Evolutionary conservation across 805 yeast genomes (phyloP).

Genomic region (Zygosaccharomyces bailii): DNA sequence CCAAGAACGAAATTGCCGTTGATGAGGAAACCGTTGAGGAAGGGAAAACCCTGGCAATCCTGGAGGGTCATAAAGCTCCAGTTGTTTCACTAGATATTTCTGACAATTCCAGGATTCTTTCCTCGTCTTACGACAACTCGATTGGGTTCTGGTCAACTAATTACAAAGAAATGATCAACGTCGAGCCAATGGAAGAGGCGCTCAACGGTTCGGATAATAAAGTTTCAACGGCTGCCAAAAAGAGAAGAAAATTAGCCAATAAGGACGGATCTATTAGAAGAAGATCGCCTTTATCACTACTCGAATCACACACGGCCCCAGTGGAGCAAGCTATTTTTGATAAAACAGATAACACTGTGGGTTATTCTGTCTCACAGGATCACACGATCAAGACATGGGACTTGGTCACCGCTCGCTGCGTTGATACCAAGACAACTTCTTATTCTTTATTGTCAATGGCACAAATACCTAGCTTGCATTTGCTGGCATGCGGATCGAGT

Average conservation of each 20-base stretch:
- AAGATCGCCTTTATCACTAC: slow-evolving; percentile 73
- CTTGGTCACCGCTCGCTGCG: slow-evolving; percentile 75
- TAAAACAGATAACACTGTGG: slow-evolving; percentile 68
- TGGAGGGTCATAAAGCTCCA: slow-evolving; percentile 87
- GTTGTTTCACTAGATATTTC: slow-evolving; percentile 74
- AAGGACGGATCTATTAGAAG: slow-evolving; percentile 73
- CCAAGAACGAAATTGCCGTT: slow-evolving; percentile 40
- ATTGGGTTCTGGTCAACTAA: slow-evolving; percentile 88
- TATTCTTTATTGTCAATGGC: slow-evolving; percentile 76
- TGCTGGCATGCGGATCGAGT: slow-evolving; percentile 90
- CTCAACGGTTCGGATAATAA: slow-evolving; percentile 39
- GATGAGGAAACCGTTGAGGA: slow-evolving; percentile 51
- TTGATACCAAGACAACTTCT: slow-evolving; percentile 84
- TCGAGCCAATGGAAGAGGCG: slow-evolving; percentile 46
- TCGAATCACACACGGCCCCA: slow-evolving; percentile 81
- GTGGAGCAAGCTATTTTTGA: slow-evolving; percentile 84
- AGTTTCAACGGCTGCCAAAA: slow-evolving; percentile 75
- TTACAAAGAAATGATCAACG: slow-evolving; percentile 75
- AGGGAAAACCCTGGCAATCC: slow-evolving; percentile 76
- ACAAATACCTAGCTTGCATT: slow-evolving; percentile 60
- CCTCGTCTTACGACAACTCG: slow-evolving; percentile 78
- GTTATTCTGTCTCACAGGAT: slow-evolving; percentile 92
- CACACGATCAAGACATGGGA: slow-evolving; percentile 97
- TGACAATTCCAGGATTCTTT: slow-evolving; percentile 59
- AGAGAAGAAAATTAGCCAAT: slow-evolving; percentile 79